Conservation (phyloP, 768 basidiomycete species). For the Termitomyces sp. region DNA sequence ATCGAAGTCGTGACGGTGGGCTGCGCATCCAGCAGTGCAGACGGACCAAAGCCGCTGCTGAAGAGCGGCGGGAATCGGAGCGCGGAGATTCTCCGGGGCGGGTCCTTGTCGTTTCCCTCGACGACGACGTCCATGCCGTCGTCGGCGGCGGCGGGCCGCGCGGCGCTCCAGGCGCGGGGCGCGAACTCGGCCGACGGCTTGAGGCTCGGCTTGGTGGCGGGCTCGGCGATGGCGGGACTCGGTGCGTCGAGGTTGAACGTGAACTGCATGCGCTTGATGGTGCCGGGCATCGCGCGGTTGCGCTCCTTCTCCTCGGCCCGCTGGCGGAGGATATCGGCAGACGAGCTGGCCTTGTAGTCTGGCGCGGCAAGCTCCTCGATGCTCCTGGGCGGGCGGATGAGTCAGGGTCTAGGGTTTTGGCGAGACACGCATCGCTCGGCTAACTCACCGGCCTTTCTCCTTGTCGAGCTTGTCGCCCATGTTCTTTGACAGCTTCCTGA, state of each 20-base stretch:
- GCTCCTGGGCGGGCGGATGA: conserved; percentile 44
- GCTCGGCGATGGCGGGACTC: conserved; percentile 41
- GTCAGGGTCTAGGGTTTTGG: conserved; percentile 35
- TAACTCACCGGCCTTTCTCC: conserved; percentile 84
- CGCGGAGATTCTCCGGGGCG: conserved; percentile 36
- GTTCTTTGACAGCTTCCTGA: conserved; percentile 82
- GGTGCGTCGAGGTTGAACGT: conserved; percentile 84
- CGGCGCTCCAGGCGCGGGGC: conserved; percentile 39
- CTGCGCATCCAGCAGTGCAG: conserved; percentile 66
- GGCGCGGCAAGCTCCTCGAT: conserved; percentile 86
- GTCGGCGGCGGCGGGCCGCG: conserved; percentile 7
- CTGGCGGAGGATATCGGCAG: conserved; percentile 76
- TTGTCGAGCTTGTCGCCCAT: conserved; percentile 94
- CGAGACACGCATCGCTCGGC: too few relatives aligned
- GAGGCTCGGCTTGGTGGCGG: conserved; percentile 63
- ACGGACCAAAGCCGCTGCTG: conserved; percentile 72
- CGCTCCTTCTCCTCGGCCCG: conserved; percentile 83
- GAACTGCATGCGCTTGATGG: conserved; percentile 87
- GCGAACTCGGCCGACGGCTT: conserved; percentile 67
- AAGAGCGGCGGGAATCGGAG: conserved; percentile 77
- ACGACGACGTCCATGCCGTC: conserved; percentile 19
- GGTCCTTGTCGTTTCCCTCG: conserved; percentile 34
- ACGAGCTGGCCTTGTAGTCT: conserved; percentile 77
- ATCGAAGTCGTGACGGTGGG: conserved; percentile 66
- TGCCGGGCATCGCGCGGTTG: conserved; percentile 65